Percentiles rank a stretch among this genome's conserved stretches.
phyloP scores from a whole-genome alignment of 2,329 filamentous ascomycete species.

The Phoma sp. region DNA sequence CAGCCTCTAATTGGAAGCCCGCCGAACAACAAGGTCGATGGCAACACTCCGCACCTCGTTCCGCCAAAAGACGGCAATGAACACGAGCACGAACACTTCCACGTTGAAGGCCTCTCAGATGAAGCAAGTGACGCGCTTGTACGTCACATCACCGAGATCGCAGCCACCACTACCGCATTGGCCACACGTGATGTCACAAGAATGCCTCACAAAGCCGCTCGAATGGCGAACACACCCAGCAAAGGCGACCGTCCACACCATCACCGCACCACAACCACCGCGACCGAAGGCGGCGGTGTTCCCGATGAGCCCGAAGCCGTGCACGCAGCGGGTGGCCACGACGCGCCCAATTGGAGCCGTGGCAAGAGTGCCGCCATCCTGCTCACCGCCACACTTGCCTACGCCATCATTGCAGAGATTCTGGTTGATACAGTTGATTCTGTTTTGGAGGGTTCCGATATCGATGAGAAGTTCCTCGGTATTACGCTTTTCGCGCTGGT shows the following conservation, averaged over 20 bases:
- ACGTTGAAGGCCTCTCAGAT: slow-evolving; percentile 72
- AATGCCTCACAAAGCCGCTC: slow-evolving; percentile 58
- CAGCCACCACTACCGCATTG: slow-evolving; percentile 86
- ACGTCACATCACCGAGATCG: slow-evolving; percentile 90
- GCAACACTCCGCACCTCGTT: slow-evolving; percentile 43
- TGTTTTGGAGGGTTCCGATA: slow-evolving; percentile 86
- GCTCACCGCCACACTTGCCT: slow-evolving; percentile 85
- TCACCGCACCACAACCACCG: slow-evolving; percentile 50
- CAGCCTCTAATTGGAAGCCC: slow-evolving; percentile 51
- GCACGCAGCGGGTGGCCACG: slow-evolving; percentile 69
- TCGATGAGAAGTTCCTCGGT: slow-evolving; percentile 96
- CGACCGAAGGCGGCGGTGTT: slow-evolving; percentile 59
- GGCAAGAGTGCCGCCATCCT: slow-evolving; percentile 89
- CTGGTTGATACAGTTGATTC: slow-evolving; percentile 96
- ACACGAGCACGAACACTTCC: slow-evolving; percentile 52
- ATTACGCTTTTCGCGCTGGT: slow-evolving; percentile 97
- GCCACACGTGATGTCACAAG: slow-evolving; percentile 77
- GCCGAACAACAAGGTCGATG: slow-evolving; percentile 30
- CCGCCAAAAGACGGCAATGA: slow-evolving; percentile 44
- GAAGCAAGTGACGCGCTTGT: slow-evolving; percentile 82
- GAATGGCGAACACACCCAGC: slow-evolving; percentile 44
- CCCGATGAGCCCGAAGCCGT: slow-evolving; percentile 55
- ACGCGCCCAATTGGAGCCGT: slow-evolving; percentile 98
- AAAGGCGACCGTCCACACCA: slow-evolving; percentile 47
- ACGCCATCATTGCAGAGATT: slow-evolving; percentile 97